Evolutionary conservation across 2,329 filamentous ascomycete species (phyloP), one percentile per base, ranked within the genome.

Genomic region (Anisogramma anomala): DNA sequence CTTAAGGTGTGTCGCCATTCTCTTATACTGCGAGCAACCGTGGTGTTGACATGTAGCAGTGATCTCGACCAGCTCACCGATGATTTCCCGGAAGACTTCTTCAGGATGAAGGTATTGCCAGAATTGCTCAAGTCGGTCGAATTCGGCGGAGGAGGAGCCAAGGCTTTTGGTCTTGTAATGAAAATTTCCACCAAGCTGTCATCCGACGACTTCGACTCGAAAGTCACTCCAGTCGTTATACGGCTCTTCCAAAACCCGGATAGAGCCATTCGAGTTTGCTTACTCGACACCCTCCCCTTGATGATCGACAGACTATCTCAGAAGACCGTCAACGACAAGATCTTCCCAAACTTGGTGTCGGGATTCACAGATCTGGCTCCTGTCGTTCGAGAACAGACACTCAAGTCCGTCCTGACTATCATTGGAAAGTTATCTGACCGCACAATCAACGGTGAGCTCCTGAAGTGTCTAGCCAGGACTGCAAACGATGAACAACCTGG

Each of bases 51-150:
- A 72, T 68, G 50, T 10, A 14, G 3, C 31, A 72, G 69, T 41
- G 85, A 94, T 54, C 73, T 98, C 5, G 86, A 94, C 50, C 72
- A 83, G 45, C 71, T 95, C 4, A 82, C 86, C 0, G 86, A 95
- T 50, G 88, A 98, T 59, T 95, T 96, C 47, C 91, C 91, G 0
- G 89, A 95, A 56, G 91, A 96, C 45, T 98, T 94, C 60, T 94
- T 96, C 69, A 94, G 93, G 58, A 84, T 94, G 72, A 98, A 96
- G 56, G 79, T 98, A 3, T 69, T 98, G 7, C 91, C 91, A 0
- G 91, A 98, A 57, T 67, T 98, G 22, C 71, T 98, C n/a, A 98
- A 96, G 57, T 94, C 88, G 0, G 87, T 96, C n/a, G 91, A 98
- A 55, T 98, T 95, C 59, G 91, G 91, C 6, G 91, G 89, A 9